Conservation (phyloP, 495 filamentous ascomycete species). For the Penicillium manginii region DNA sequence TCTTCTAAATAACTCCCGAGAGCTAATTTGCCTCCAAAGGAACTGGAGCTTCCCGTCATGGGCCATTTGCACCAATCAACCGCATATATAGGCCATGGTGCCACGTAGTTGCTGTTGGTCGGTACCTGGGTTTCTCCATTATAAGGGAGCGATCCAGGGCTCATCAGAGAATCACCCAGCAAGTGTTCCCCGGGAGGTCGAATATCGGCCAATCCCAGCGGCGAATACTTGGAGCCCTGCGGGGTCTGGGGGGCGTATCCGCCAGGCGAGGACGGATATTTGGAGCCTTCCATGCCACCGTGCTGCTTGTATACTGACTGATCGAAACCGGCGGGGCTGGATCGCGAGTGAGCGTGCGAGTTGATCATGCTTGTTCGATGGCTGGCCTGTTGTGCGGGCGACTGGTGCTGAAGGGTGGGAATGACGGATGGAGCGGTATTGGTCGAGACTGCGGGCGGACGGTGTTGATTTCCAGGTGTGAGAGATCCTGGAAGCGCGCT, state of each 20-base stretch:
- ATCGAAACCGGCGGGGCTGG: constrained; percentile 80
- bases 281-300: constrained; percentile 63
- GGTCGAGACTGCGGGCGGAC: constrained; percentile 67
- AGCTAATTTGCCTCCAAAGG: constrained; percentile 86
- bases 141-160: constrained; percentile 39
- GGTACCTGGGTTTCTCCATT: constrained; percentile 56
- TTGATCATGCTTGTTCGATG: constrained; percentile 69
- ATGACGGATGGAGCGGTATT: constrained; percentile 72
- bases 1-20: constrained; percentile 97
- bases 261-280: constrained; percentile 70
- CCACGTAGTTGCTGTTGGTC: constrained; percentile 85
- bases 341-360: constrained; percentile 75
- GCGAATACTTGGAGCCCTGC: constrained; percentile 78
- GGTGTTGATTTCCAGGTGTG: constrained; percentile 64
- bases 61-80: constrained; percentile 99
- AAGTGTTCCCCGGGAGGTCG: constrained; percentile 76
- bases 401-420: constrained; percentile 67
- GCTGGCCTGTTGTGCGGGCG: constrained; percentile 64
- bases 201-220: constrained; percentile 89
- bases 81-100: constrained; percentile 93
- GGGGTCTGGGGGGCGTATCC: constrained; percentile 71
- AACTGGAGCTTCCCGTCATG: constrained; percentile 64
- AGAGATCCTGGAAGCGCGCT: constrained; percentile 68
- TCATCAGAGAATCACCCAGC: constrained; percentile 65
- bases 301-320: constrained; percentile 74